phyloP scores from a whole-genome alignment of 768 basidiomycete species.

The Phylloporus sp. region DNA sequence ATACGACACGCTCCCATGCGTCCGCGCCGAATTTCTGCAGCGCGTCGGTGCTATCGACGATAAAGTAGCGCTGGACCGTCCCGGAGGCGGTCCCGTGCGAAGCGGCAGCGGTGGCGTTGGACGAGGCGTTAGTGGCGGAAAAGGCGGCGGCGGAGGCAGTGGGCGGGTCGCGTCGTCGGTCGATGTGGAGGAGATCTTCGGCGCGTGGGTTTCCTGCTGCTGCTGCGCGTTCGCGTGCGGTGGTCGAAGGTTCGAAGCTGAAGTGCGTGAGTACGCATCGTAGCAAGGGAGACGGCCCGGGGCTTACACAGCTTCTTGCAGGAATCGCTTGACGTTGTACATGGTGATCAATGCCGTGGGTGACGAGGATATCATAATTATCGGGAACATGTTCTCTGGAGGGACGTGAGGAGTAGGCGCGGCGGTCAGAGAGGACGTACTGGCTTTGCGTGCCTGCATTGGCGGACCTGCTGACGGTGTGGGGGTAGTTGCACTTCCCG shows the following conservation, averaged over 20 bases:
- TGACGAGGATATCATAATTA: conserved; percentile 93
- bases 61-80: conserved; percentile 62
- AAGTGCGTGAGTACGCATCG: not conserved
- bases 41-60: conserved; percentile 91
- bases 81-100: conserved; percentile 24
- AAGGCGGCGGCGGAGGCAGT: conserved; percentile 23
- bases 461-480: conserved; percentile 32
- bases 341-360: conserved; percentile 95
- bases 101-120: not conserved
- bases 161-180: conserved; percentile 64
- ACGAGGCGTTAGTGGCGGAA: conserved; percentile 4
- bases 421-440: conserved; percentile 36
- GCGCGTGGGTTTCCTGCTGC: conserved; percentile 67
- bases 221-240: conserved; percentile 63
- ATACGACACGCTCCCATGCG: conserved; percentile 95
- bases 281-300: no score
- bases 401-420: no score
- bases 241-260: conserved; percentile 72
- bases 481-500: conserved; percentile 40
- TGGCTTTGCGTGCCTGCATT: conserved; percentile 62
- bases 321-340: conserved; percentile 93
- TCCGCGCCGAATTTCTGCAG: conserved; percentile 88
- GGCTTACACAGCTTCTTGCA: conserved; percentile 80
- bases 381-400: conserved; percentile 75
- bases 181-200: conserved; percentile 85